A percentile compares a stretch with the other conserved stretches of the same genome.
These are phyloP conservation scores for Pythium vanterpoolii DNA, from an alignment of 352 stramenopile species.

Conservation along the genomic window DNA sequence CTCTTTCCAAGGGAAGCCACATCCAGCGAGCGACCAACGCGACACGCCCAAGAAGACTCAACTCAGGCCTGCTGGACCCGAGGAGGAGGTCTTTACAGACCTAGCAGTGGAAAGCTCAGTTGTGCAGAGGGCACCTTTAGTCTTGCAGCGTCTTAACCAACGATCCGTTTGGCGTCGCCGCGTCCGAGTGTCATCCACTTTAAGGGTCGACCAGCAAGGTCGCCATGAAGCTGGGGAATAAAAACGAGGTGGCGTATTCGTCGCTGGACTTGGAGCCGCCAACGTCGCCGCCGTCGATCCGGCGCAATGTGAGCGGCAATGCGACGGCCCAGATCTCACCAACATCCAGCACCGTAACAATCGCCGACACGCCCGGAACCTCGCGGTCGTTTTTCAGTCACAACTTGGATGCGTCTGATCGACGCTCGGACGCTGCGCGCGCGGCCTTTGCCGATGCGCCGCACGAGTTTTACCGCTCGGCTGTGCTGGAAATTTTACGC, in stretches of 20 bases:
- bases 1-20: not conserved
- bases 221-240: conserved; percentile 62
- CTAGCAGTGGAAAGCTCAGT: no score
- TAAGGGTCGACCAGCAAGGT: no score
- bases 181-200: no score
- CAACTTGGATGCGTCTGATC: conserved; percentile 1
- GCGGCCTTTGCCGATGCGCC: conserved; percentile 8
- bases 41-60: not conserved
- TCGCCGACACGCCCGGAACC: conserved; percentile 21
- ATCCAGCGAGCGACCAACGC: not conserved
- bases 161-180: no score
- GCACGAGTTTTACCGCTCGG: conserved; percentile 42
- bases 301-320: conserved; percentile 26
- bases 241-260: conserved; percentile 75
- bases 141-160: no score
- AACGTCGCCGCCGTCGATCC: conserved; percentile 30
- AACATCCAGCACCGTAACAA: conserved; percentile 20
- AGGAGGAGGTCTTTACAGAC: no score
- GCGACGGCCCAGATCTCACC: conserved; percentile 42
- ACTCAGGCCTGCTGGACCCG: no score
- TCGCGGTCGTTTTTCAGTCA: conserved; percentile 25
- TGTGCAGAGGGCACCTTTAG: no score
- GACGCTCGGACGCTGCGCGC: conserved; percentile 20
- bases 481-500: conserved; percentile 55
- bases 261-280: conserved; percentile 74